phyloP scores from a whole-genome alignment of 139 green algal genomes.

The Klebsormidium nitens region DNA sequence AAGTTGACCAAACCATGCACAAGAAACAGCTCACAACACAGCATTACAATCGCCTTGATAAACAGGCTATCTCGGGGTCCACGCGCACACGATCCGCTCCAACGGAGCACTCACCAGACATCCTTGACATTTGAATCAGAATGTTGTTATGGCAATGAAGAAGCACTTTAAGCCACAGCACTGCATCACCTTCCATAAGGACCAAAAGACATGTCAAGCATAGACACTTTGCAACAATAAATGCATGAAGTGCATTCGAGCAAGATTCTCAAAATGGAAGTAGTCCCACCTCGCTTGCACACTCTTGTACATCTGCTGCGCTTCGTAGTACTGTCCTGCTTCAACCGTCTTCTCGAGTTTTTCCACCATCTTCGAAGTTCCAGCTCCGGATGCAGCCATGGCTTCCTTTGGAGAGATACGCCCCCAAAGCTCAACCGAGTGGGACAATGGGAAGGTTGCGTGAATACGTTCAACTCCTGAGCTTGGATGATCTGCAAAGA shows the following conservation, averaged over 20 bases:
- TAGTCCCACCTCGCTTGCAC: constrained; percentile 49
- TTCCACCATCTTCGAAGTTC: constrained; percentile 29
- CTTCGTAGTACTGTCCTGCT: constrained; percentile 57
- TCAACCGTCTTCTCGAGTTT: constrained; percentile 24
- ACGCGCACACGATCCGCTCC: no score
- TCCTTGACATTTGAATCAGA: not conserved
- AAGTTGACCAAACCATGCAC: no score
- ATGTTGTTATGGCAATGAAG: not conserved
- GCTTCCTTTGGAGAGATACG: no score
- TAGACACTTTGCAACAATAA: not conserved
- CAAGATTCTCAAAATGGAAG: not conserved
- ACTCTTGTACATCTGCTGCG: constrained; percentile 74
- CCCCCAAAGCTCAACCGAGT: no score
- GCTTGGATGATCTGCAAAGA: no score
- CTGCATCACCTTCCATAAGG: not conserved
- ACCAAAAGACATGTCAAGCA: not conserved
- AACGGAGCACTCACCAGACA: no score
- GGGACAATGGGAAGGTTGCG: no score
- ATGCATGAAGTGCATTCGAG: not conserved
- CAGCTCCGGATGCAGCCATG: no score
- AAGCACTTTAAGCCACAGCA: not conserved
- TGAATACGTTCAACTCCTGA: no score
- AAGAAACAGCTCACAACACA: no score
- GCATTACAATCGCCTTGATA: no score
- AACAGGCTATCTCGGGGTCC: no score